Evolutionary conservation across 495 filamentous ascomycete species (phyloP).

Genomic region (Aspergillus haitiensis): DNA sequence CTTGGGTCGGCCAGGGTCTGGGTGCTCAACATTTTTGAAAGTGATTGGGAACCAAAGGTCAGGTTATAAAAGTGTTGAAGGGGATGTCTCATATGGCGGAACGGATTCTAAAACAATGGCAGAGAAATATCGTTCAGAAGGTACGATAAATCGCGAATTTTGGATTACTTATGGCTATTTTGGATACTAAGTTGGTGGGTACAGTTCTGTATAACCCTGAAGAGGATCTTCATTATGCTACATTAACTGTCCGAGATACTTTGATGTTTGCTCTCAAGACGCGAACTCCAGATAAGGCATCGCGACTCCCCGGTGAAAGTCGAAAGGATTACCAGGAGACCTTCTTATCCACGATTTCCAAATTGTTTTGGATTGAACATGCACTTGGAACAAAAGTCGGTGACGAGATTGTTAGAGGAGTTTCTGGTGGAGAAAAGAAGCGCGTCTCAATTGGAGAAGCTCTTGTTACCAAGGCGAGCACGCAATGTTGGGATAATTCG

Average conservation of each 20-base stretch:
- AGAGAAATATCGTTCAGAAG: constrained; percentile 65
- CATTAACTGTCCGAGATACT: constrained; percentile 68
- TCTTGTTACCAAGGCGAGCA: constrained; percentile 63
- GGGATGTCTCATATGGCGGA: constrained; percentile 65
- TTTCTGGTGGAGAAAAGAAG: constrained; percentile 75
- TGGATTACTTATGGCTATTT: neutral
- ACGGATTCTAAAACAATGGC: constrained; percentile 59
- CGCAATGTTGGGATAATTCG: constrained; percentile 69
- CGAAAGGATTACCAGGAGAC: constrained; percentile 63
- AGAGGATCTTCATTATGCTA: constrained; percentile 76
- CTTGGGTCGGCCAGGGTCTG: constrained; percentile 68
- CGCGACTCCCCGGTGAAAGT: constrained; percentile 58
- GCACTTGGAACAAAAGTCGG: constrained; percentile 67
- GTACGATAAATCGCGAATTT: constrained; percentile 18
- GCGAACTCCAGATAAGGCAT: constrained; percentile 64
- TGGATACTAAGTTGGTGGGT: neutral
- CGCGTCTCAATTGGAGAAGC: constrained; percentile 69
- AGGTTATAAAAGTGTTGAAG: constrained; percentile 61
- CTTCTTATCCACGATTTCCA: constrained; percentile 68
- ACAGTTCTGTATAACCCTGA: constrained; percentile 65
- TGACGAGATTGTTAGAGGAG: constrained; percentile 63
- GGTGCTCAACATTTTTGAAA: constrained; percentile 73
- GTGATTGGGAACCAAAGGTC: constrained; percentile 64
- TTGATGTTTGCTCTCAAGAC: constrained; percentile 69
- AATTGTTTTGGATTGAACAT: constrained; percentile 78